Conservation (phyloP, 345 rosid genomes). For the Citrus unshiu region DNA sequence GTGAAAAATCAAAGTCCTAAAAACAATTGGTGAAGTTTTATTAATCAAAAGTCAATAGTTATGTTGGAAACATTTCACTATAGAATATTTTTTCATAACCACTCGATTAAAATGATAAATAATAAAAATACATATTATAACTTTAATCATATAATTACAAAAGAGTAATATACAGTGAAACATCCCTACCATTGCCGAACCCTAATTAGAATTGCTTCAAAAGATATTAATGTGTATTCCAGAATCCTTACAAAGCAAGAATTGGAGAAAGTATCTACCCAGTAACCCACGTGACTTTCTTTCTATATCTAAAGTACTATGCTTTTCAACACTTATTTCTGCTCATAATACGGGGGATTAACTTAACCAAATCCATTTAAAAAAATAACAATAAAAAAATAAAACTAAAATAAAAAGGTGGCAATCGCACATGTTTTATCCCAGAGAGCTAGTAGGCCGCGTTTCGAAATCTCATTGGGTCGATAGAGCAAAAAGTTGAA, state of each 20-base stretch:
- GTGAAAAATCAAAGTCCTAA: not conserved
- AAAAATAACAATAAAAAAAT: too few relatives aligned
- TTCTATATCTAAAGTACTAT: not conserved
- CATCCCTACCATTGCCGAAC: too few relatives aligned
- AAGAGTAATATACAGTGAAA: too few relatives aligned
- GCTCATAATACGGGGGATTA: not conserved
- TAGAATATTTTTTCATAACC: accelerated
- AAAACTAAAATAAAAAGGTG: not conserved
- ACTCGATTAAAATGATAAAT: too few relatives aligned
- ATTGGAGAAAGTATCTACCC: too few relatives aligned
- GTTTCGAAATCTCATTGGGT: not conserved
- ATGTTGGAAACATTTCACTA: accelerated
- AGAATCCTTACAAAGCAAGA: not conserved
- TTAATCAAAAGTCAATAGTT: accelerated
- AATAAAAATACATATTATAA: too few relatives aligned
- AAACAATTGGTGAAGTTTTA: too few relatives aligned
- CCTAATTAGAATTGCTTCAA: too few relatives aligned
- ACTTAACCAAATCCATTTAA: not conserved
- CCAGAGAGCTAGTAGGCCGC: not conserved
- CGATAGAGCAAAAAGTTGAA: not conserved
- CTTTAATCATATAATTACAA: too few relatives aligned
- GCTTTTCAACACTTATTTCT: not conserved
- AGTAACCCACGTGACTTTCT: not conserved
- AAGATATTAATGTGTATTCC: not conserved
- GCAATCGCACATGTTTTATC: not conserved